Evolutionary conservation across 179 eudicot genomes (phyloP).

Genomic region (Beta corolliflora): DNA sequence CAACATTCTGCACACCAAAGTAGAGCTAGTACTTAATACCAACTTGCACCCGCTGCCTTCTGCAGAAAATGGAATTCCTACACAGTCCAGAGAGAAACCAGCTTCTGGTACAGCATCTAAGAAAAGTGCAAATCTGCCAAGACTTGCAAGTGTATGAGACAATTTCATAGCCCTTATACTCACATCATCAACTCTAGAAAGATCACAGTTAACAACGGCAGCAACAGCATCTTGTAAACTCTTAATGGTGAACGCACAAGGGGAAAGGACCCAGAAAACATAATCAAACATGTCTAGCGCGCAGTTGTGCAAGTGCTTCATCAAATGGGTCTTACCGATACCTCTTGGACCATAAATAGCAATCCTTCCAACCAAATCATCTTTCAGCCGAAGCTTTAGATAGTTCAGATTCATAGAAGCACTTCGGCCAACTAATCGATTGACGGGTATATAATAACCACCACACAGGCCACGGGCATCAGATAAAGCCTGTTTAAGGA

Average conservation of each 20-base stretch:
- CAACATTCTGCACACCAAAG: background rate
- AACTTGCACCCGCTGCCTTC: slow-evolving; percentile 12
- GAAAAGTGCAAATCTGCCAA: slow-evolving; percentile 17
- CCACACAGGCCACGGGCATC: background rate
- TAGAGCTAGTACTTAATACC: slow-evolving; percentile 9
- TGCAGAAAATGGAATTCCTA: slow-evolving; percentile 9
- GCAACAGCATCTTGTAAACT: slow-evolving; percentile 16
- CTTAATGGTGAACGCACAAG: slow-evolving; percentile 1
- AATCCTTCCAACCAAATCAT: slow-evolving; percentile 7
- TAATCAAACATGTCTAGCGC: background rate
- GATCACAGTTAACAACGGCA: background rate
- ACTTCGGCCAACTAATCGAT: background rate
- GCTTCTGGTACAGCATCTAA: slow-evolving; percentile 17
- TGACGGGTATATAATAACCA: background rate
- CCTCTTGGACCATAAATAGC: slow-evolving; percentile 15
- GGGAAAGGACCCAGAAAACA: slow-evolving; percentile 7
- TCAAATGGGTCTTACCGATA: slow-evolving; percentile 20
- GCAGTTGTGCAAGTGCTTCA: slow-evolving; percentile 13
- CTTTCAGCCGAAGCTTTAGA: background rate
- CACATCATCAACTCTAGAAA: background rate
- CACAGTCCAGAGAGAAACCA: background rate
- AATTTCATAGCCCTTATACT: background rate
- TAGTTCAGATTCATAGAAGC: background rate
- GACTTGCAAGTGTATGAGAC: background rate
- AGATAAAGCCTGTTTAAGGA: background rate